Base-by-base conservation (phyloP, 2,329 filamentous ascomycete species). In the Penicillium sp. region DNA sequence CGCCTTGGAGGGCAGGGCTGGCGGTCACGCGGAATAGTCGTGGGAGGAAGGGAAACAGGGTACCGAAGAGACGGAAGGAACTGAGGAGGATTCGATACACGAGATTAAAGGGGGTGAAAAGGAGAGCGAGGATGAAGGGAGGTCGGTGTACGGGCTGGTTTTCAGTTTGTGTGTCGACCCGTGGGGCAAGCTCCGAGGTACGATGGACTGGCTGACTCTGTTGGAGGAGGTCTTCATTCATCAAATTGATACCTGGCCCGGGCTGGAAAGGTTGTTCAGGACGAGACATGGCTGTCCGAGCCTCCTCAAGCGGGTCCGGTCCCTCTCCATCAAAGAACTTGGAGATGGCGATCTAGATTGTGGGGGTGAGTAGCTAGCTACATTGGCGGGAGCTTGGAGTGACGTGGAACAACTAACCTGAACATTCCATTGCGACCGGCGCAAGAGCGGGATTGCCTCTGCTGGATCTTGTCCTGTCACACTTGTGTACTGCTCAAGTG, bases 251-350 rank as follows among this genome's bases (percentile, higher is more conserved):
- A 65, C 83, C 79, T 61, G 89, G 86, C 63, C 91, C 83, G 14
- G 82, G 79, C 59, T 86, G 78, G 63, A 85, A 81, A 49, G 86
- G 85, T 18, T 33, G 50, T 22, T 39, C 50, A 6, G 89, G 87
- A n/a, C 82, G 77, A 54, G 83, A 78, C 60, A 88, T 82, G 7
- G 84, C 82, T 50, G 88, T 84, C 52, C 88, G 83, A 58, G 90
- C 90, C 78, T 95, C 91, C 58, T 90, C 89, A 18, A 94, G 80
- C 13, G 87, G 89, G 73, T 96, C 91, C 50, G 92, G 85, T 3
- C 89, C 89, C 78, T 98, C 95, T 67, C 95, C 95, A 70, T 99
- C 95, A 74, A 97, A 99, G 85, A 98, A 98, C 73, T 96, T 96
- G 65, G 95, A 87, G 64, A 99, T 94, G 58, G 95, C 94, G 69